Conservation (phyloP, 352 stramenopile species). For the Globisporangium abappressorium region DNA sequence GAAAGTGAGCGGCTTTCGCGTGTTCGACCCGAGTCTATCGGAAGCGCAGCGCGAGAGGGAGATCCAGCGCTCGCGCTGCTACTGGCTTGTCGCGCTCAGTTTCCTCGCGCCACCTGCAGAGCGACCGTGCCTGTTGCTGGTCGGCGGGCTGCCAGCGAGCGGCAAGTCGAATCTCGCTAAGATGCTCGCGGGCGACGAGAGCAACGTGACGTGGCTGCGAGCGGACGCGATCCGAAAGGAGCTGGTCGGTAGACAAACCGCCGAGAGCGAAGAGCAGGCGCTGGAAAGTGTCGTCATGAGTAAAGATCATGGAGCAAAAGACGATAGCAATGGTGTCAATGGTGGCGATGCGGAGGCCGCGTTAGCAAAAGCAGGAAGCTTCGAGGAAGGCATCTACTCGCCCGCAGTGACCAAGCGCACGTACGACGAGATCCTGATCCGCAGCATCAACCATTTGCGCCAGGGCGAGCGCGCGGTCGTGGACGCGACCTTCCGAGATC, state of each 20-base stretch:
- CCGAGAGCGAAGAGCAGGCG: neutral
- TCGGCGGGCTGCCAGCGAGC: constrained; percentile 55
- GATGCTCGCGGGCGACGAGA: constrained; percentile 47
- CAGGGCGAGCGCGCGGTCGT: constrained; percentile 55
- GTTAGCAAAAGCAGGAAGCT: constrained; percentile 21
- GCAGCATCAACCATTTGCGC: constrained; percentile 31
- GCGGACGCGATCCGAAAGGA: constrained; percentile 69
- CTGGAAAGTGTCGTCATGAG: neutral
- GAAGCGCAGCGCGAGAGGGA: constrained; percentile 31
- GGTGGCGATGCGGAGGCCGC: constrained; percentile 12
- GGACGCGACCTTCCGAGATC: constrained; percentile 62
- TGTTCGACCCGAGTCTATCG: constrained; percentile 47
- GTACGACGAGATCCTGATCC: constrained; percentile 59
- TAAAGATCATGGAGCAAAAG: neutral
- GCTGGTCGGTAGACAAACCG: constrained; percentile 22
- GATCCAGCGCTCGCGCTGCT: constrained; percentile 45
- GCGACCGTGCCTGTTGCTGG: constrained; percentile 51
- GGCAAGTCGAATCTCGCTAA: constrained; percentile 61
- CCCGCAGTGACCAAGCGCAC: constrained; percentile 53
- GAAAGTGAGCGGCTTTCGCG: constrained; percentile 67
- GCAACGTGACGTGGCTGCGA: constrained; percentile 46
- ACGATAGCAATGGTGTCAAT: constrained; percentile 6
- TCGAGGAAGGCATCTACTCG: constrained; percentile 62
- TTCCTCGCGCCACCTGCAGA: constrained; percentile 38
- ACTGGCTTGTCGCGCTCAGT: constrained; percentile 65